Evolutionary conservation across 2,329 filamentous ascomycete genomes (phyloP).

Genomic region (Colletotrichum echinochloae): DNA sequence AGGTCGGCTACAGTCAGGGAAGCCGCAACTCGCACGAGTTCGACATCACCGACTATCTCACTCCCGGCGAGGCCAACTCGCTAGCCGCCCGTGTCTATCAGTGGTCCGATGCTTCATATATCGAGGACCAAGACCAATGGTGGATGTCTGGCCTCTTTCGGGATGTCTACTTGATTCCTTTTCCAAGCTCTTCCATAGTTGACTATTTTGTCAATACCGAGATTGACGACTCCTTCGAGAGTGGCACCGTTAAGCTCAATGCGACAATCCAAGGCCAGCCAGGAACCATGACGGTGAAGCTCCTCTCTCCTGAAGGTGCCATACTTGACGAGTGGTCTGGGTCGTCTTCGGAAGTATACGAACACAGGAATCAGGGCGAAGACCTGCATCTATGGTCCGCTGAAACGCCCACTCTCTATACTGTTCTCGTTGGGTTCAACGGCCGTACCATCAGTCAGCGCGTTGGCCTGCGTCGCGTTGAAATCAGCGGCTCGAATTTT

Average conservation of each 20-base stretch:
- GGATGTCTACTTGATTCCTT: constrained; percentile 74
- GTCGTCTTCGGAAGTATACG: constrained; percentile 43
- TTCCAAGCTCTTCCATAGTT: constrained; percentile 65
- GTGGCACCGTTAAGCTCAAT: constrained; percentile 63
- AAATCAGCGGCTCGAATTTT: constrained; percentile 70
- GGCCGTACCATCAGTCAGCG: constrained; percentile 61
- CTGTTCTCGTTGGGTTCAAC: constrained; percentile 53
- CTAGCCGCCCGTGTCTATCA: constrained; percentile 78
- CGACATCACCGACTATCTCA: constrained; percentile 70
- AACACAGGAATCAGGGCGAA: constrained; percentile 54
- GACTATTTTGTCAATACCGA: constrained; percentile 68
- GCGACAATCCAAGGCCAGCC: constrained; percentile 54
- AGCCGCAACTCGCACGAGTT: constrained; percentile 81
- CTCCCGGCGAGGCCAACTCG: constrained; percentile 60
- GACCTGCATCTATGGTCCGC: constrained; percentile 75
- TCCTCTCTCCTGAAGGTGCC: constrained; percentile 12
- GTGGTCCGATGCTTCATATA: constrained; percentile 77
- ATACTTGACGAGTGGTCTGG: constrained; percentile 40
- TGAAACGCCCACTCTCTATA: constrained; percentile 74
- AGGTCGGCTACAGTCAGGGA: constrained; percentile 79
- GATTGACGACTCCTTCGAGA: constrained; percentile 64
- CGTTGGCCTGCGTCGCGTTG: constrained; percentile 73
- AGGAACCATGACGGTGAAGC: constrained; percentile 13
- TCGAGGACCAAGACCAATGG: constrained; percentile 80
- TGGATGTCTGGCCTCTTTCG: constrained; percentile 76